Base-by-base conservation (phyloP, 2,329 filamentous ascomycete genomes). In the Triangularia verruculosa region DNA sequence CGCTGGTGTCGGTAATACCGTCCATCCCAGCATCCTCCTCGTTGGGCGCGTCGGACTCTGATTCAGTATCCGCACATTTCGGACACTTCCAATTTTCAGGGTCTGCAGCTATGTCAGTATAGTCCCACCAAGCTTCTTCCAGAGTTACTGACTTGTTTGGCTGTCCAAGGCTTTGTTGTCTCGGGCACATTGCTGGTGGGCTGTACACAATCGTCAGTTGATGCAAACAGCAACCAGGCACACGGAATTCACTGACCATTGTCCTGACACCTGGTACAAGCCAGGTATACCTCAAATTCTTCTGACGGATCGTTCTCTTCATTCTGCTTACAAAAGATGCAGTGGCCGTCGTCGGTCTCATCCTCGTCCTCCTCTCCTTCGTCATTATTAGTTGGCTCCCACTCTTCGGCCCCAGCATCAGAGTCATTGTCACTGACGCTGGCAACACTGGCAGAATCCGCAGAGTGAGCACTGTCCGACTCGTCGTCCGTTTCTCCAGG, bases 161-260 rank as follows among this genome's bases (percentile, higher is more conserved):
- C 82, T 78, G 70, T 79, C 79, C 71, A 91, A 78, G 67, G 86
- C 86, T 64, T 85, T 85, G 74, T 86, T 85, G 74, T 90, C 86
- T 73, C 89, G 87, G 64, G 92, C 93, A 78, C 94, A 97, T 83
- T 95, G 90, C 75, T 90, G 88, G 80, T 98, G 94, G 72, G 93
- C 94, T 97, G 80, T 74, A 80, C 74, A 73, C 72, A 65, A 9
- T 20, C 70, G 67, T 72, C 66, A 72, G 69, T 47, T 51, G 61
- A 57, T 61, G 67, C 66, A 62, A 64, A 65, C 67, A 39, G 65
- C 51, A 28, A 27, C 32, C 11, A 20, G n/a, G 59, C 3, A 61
- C 20, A 61, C 55, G 47, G 56, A 39, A 61, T 25, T 28, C 8
- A 86, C 91, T 77, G 81, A 96, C 93, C 88, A 77, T 92, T 90